These are phyloP conservation scores for Nowakowskiella sp. DNA, from an alignment of 192 early-diverging fungal genomes.

Conservation along the genomic window DNA sequence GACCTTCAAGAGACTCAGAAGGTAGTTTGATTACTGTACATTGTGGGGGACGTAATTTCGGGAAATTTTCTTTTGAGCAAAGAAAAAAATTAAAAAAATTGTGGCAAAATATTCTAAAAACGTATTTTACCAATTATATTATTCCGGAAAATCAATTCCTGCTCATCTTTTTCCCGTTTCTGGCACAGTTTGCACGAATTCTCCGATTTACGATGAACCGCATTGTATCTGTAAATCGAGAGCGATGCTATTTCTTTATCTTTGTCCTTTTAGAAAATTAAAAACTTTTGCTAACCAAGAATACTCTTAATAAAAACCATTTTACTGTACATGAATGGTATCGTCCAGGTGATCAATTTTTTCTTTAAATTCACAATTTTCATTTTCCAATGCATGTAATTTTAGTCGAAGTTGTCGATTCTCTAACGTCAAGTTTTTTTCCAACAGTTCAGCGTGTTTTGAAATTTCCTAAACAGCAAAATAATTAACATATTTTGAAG, in stretches of 20 bases:
- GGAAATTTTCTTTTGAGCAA: no score
- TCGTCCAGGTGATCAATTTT: slow-evolving; percentile 30
- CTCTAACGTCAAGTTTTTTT: slow-evolving; percentile 41
- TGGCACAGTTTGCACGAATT: slow-evolving; percentile 41
- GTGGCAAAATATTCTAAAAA: no score
- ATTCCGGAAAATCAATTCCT: no score
- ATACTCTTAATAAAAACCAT: background rate
- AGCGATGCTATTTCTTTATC: slow-evolving; percentile 51
- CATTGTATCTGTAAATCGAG: slow-evolving; percentile 54
- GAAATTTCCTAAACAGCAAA: slow-evolving; percentile 33
- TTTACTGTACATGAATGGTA: slow-evolving; percentile 21
- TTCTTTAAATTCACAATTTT: slow-evolving; percentile 31
- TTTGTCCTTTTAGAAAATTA: slow-evolving; percentile 31
- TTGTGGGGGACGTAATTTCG: no score
- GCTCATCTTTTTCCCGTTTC: slow-evolving; percentile 32
- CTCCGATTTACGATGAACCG: slow-evolving; percentile 37
- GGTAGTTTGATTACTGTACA: no score
- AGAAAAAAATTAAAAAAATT: no score
- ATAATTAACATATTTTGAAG: no score
- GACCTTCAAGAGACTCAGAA: no score
- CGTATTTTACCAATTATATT: no score
- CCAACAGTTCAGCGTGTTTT: slow-evolving; percentile 31
- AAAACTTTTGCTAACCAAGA: background rate
- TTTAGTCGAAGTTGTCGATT: slow-evolving; percentile 38
- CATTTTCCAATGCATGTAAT: slow-evolving; percentile 32